phyloP scores from a whole-genome alignment of 371 early-diverging fungal species.

The Mucor indicus region DNA sequence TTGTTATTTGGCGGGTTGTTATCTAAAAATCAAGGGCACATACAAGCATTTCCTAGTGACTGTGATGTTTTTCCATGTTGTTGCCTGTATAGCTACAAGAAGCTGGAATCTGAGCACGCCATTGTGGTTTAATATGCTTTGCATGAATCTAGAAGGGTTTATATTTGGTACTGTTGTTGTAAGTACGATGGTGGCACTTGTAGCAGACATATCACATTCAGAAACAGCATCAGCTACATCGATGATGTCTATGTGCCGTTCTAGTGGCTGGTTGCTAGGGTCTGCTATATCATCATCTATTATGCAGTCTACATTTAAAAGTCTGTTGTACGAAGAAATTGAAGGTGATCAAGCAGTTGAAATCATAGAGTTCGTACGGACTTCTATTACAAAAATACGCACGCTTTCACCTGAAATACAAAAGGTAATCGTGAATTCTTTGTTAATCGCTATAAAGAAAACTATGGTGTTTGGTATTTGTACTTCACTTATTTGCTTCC shows the following conservation, averaged over 20 bases:
- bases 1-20: slow-evolving; percentile 32
- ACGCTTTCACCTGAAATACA: slow-evolving; percentile 26
- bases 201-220: slow-evolving; percentile 32
- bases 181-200: slow-evolving; percentile 46
- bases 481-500: slow-evolving; percentile 19
- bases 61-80: slow-evolving; percentile 16
- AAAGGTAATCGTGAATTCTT: slow-evolving; percentile 15
- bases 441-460: slow-evolving; percentile 16
- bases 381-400: slow-evolving; percentile 32
- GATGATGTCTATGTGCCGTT: slow-evolving; percentile 47
- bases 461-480: slow-evolving; percentile 22
- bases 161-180: slow-evolving; percentile 40
- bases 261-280: slow-evolving; percentile 42
- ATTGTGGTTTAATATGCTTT: slow-evolving; percentile 10
- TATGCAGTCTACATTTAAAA: slow-evolving; percentile 41
- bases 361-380: slow-evolving; percentile 38
- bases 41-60: slow-evolving; percentile 24
- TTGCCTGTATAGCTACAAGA: slow-evolving; percentile 1
- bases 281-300: slow-evolving; percentile 37
- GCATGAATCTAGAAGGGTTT: slow-evolving; percentile 42
- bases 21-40: slow-evolving; percentile 21
- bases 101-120: slow-evolving; percentile 9
- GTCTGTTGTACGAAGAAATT: slow-evolving; percentile 17
- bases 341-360: slow-evolving; percentile 32
- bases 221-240: slow-evolving; percentile 47